These are phyloP conservation scores for Betula pendula DNA, from an alignment of 306 rosid species.

Conservation along the genomic window DNA sequence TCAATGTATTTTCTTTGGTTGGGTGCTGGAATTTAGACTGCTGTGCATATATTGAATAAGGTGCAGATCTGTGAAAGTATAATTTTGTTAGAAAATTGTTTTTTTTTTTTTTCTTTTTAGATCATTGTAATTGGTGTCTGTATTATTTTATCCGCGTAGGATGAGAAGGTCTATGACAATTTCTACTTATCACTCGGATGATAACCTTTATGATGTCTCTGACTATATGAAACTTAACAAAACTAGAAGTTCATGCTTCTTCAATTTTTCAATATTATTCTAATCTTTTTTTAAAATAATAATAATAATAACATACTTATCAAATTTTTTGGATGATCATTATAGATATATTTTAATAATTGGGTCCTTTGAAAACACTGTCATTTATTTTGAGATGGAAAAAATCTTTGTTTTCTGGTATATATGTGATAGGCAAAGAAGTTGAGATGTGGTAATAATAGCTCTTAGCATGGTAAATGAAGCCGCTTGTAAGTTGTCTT, in stretches of 20 bases:
- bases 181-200: too few species aligned
- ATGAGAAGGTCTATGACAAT: not conserved
- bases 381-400: not conserved
- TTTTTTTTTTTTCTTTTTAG: not conserved
- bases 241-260: too few species aligned
- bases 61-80: not conserved
- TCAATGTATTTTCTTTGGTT: not conserved
- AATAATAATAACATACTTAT: too few species aligned
- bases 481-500: not conserved
- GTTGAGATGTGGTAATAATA: not conserved
- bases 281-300: too few species aligned
- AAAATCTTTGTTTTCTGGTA: not conserved
- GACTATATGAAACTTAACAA: too few species aligned
- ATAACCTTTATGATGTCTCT: too few species aligned
- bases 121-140: not conserved
- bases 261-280: too few species aligned
- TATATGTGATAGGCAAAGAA: constrained; percentile 1
- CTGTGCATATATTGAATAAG: not conserved
- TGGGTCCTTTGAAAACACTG: not conserved
- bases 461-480: not conserved
- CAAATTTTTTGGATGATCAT: not conserved
- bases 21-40: not conserved
- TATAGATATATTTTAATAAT: not conserved
- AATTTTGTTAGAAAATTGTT: not conserved
- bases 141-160: not conserved